Base-by-base conservation (phyloP, 345 rosid genomes). In the Noccaea bulbosa region DNA sequence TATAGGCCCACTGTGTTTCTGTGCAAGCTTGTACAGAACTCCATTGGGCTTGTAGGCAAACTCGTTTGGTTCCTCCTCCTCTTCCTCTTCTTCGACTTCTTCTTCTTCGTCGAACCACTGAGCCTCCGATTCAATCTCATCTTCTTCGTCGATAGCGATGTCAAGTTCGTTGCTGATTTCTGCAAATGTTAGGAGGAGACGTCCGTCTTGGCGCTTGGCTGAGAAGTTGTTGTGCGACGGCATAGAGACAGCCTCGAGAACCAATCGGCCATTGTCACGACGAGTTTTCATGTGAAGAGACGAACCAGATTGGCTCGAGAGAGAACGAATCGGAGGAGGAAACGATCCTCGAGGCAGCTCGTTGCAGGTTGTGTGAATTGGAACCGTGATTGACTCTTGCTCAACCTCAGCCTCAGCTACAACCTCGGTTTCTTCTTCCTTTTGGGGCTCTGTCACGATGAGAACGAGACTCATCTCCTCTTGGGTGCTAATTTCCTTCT, bases 201-300 rank as follows among this genome's bases (percentile, higher is more conserved):
- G 97, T 45, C 98, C 99, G 52, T 86, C 80, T 47, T 86, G 82
- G n/a, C 99, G 92, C 54, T 80, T 84, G 24, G 91, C 96, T 3
- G 54, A 76, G 86, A 95, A 92, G 50, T 83, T 89, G 77, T 77
- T 85, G 64, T 83, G 83, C 2, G 88, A 68, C n/a, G 93, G 80
- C 78, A 87, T 78, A 24, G 93, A 87, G 67, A 92, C 88, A 20
- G 96, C 98, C 75, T 95, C 92, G 45, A 95, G 87, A 71, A 95
- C 94, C 83, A 95, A 63, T 8, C 97, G 81, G 0, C 99, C 99
- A 56, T 90, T 86, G 46, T 88, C 87, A 7, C 99, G 96, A 56
- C 73, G 87, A 59, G 91, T 78, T 82, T 77, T 85, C 86, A 92
- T 83, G 71, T 70, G 89, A 27, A 87, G 62, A 8, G 89, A 81